phyloP scores from a whole-genome alignment of 2,329 filamentous ascomycete genomes.

The Cyclaneusma minus region DNA sequence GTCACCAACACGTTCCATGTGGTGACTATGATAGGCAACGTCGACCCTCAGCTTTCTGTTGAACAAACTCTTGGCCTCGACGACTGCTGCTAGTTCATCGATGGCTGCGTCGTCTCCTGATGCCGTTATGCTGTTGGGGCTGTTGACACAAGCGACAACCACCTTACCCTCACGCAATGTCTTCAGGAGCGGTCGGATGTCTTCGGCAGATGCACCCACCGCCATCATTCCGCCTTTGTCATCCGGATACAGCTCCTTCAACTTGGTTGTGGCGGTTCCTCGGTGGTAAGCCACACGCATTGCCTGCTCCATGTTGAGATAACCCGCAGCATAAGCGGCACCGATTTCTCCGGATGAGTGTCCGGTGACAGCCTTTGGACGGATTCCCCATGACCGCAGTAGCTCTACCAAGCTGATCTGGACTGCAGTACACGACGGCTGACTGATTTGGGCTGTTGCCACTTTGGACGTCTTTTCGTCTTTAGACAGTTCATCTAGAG shows the following conservation, averaged over 20 bases:
- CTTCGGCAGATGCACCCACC: slow-evolving; percentile 20
- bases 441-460: slow-evolving; percentile 24
- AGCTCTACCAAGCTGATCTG: slow-evolving; percentile 28
- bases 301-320: slow-evolving; percentile 18
- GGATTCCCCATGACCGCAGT: slow-evolving; percentile 26
- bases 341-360: slow-evolving; percentile 34
- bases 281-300: slow-evolving; percentile 29
- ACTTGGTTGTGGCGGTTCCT: slow-evolving; percentile 16
- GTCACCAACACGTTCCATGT: slow-evolving; percentile 16
- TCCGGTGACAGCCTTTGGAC: slow-evolving; percentile 23
- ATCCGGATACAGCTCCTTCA: slow-evolving; percentile 8
- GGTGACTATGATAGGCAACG: slow-evolving; percentile 18
- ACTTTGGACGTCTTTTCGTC: slow-evolving; percentile 20
- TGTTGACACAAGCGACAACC: slow-evolving; percentile 21
- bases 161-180: slow-evolving; percentile 13
- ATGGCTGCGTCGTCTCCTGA: slow-evolving; percentile 14
- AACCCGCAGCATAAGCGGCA: slow-evolving; percentile 27
- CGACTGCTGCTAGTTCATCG: slow-evolving; percentile 10
- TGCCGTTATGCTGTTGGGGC: slow-evolving; percentile 15
- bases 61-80: slow-evolving; percentile 16
- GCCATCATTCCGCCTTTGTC: slow-evolving; percentile 37
- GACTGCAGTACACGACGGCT: slow-evolving; percentile 24
- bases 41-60: slow-evolving; percentile 15
- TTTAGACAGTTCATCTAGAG: slow-evolving; percentile 20
- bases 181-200: slow-evolving; percentile 20